Evolutionary conservation across 1,284 basidiomycete species (phyloP), one percentile per base, ranked within the genome.

Genomic region (Heterobasidion parviporum): DNA sequence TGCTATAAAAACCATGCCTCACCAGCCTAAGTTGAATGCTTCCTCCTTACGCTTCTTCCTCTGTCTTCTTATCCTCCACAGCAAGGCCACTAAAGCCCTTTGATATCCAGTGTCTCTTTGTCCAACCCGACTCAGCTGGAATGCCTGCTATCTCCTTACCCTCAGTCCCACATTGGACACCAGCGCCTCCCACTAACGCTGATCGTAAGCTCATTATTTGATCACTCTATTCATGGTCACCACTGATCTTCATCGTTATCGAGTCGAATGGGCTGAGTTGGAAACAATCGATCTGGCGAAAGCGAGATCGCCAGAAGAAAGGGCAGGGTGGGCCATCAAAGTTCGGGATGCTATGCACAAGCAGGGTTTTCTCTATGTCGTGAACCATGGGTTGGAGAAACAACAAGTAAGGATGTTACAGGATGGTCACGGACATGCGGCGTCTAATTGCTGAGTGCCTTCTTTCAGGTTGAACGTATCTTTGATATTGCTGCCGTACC

Each of bases 191-290:
- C 16, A 58, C 52, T n/a, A 32, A 16, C 8, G 38, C 14, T 47
- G 36, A 50, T 16, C 53, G 49, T 52, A 18, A 26, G 56, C 26
- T 12, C 8, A 15, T 41, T 32, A 14, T 15, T n/a, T 45, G 1
- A 6, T 50, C 33, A 2, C 10, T 20, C 20, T 18, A 14, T 16
- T 16, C 18, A 26, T 6, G 26, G 26, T 26, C n/a, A 15, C 47
- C 9, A 18, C 35, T 2, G n/a, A 33, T 16, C 41, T 6, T 36
- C 26, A 35, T 48, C 26, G 5, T 38, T 8, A 9, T 38, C 18
- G 16, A 85, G 83, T 85, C 67, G 79, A 85, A 45, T 87, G 82
- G 72, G 87, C 83, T 1, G 78, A 86, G 47, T 74, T 89, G 16
- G 75, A 82, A 14, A 74, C 80, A 52, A 77, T 89, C 55, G 86